phyloP scores from a whole-genome alignment of 306 rosid species.

The Trifolium pratense region DNA sequence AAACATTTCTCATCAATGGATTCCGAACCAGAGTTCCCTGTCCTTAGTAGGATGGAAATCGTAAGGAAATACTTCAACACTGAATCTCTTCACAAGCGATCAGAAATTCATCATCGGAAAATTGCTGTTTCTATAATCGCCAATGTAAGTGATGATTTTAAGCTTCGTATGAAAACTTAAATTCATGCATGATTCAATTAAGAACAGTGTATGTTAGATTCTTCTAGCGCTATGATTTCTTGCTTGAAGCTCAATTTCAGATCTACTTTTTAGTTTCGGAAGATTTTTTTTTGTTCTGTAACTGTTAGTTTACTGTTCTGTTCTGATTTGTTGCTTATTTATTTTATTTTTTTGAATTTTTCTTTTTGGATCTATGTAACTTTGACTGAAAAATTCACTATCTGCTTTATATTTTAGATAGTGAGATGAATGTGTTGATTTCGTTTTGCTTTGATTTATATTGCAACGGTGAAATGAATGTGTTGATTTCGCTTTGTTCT shows the following conservation, averaged over 20 bases:
- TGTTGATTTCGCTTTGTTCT: background rate
- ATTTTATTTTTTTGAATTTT: background rate
- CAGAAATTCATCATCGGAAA: background rate
- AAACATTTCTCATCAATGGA: too few species aligned
- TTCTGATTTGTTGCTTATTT: background rate
- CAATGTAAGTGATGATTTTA: background rate
- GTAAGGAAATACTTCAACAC: too few species aligned
- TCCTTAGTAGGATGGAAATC: too few species aligned
- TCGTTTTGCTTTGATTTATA: background rate
- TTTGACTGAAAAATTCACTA: background rate
- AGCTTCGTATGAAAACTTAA: background rate
- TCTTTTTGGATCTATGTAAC: background rate
- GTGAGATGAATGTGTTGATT: background rate
- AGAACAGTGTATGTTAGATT: too few species aligned
- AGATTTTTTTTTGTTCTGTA: background rate
- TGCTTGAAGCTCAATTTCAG: background rate
- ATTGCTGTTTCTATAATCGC: conserved; percentile 4
- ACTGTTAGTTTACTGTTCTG: too few species aligned
- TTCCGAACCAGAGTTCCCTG: too few species aligned
- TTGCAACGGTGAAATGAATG: too few species aligned
- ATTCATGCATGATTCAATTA: too few species aligned
- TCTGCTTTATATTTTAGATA: too few species aligned
- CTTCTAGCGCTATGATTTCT: background rate
- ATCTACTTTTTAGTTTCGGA: background rate
- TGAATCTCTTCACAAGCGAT: too few species aligned